Conservation (phyloP, 106 monocot genomes). For the Apostasia shenzhenica region DNA sequence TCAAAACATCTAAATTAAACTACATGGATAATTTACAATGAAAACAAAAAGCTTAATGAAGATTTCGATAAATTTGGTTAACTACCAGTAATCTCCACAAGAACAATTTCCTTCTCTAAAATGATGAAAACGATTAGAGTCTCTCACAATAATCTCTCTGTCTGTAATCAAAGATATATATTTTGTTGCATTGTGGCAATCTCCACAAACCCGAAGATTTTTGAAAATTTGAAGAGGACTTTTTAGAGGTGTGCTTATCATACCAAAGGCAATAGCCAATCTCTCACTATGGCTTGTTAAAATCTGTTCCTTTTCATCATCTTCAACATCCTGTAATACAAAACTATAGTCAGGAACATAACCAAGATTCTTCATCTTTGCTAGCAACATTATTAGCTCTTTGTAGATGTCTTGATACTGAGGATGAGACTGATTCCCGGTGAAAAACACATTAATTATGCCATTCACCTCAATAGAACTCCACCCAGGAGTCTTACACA, state of each 20-base stretch:
- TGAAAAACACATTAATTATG: slow-evolving; percentile 27
- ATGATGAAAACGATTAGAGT: slow-evolving; percentile 78
- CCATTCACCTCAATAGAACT: slow-evolving; percentile 62
- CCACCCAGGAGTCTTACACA: slow-evolving; percentile 75
- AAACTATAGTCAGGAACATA: slow-evolving; percentile 73
- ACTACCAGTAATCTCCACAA: slow-evolving; percentile 76
- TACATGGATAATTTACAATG: too few species aligned
- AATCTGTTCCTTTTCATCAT: slow-evolving; percentile 73
- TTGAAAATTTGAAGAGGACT: slow-evolving; percentile 56
- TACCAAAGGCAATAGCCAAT: slow-evolving; percentile 64
- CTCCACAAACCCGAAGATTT: slow-evolving; percentile 69
- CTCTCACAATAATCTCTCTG: slow-evolving; percentile 73
- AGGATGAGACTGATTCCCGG: slow-evolving; percentile 55
- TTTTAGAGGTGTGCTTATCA: slow-evolving; percentile 38
- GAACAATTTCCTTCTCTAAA: slow-evolving; percentile 66
- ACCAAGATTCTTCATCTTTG: slow-evolving; percentile 58
- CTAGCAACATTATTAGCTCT: slow-evolving; percentile 30
- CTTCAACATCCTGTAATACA: slow-evolving; percentile 81
- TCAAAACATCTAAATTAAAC: too few species aligned
- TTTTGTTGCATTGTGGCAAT: slow-evolving; percentile 79
- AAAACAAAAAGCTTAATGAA: background rate
- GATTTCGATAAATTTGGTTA: background rate
- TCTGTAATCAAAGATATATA: slow-evolving; percentile 65
- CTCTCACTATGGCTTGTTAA: slow-evolving; percentile 70
- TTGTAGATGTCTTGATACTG: slow-evolving; percentile 42